These are phyloP conservation scores for Silene latifolia DNA, from an alignment of 148 eudicot species.

Conservation along the genomic window DNA sequence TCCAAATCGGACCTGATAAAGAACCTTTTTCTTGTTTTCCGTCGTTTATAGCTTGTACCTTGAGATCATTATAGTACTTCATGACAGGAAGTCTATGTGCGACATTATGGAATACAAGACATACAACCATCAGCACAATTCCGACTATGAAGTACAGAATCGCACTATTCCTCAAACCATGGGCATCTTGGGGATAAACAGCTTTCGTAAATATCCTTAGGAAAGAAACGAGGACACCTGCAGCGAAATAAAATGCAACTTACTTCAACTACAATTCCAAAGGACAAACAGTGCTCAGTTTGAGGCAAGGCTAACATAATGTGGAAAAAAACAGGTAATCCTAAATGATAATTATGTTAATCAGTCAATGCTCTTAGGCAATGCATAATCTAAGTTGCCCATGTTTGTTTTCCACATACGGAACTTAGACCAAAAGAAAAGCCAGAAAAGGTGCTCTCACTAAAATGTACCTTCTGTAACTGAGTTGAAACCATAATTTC, in stretches of 20 bases:
- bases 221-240: constrained; percentile 87
- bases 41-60: constrained; percentile 48
- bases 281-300: too few relatives aligned
- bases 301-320: too few relatives aligned
- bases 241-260: constrained; percentile 5
- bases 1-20: constrained; percentile 52
- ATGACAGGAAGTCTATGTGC: constrained; percentile 79
- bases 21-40: constrained; percentile 55
- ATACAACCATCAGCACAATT: constrained; percentile 61
- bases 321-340: background rate
- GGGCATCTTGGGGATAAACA: constrained; percentile 65
- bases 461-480: too few relatives aligned
- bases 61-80: constrained; percentile 72
- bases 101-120: constrained; percentile 65
- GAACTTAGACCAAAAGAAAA: too few relatives aligned
- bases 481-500: too few relatives aligned
- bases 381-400: too few relatives aligned
- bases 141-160: constrained; percentile 82
- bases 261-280: background rate
- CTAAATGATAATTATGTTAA: background rate
- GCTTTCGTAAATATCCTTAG: constrained; percentile 83
- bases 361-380: too few relatives aligned
- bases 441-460: too few relatives aligned
- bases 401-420: too few relatives aligned
- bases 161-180: constrained; percentile 80